Conservation (phyloP, 2,329 filamentous ascomycete species). For the Tolypocladium album region DNA sequence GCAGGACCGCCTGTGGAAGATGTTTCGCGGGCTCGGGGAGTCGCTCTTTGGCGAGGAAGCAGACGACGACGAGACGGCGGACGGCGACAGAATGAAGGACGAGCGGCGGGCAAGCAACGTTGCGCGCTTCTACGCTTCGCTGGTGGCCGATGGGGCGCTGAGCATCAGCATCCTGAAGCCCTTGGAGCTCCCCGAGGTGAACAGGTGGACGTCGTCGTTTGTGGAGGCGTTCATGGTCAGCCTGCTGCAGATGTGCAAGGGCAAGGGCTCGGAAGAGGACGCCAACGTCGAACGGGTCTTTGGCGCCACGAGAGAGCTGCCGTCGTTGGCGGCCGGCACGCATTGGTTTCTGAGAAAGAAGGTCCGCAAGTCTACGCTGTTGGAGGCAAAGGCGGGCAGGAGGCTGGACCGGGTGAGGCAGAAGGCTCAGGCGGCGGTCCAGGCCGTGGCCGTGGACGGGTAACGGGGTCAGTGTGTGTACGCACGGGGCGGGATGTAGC, state of each 20-base stretch:
- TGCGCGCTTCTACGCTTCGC: slow-evolving; percentile 41
- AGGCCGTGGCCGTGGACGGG: slow-evolving; percentile 5
- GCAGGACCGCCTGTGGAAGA: slow-evolving; percentile 75
- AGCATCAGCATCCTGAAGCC: slow-evolving; percentile 47
- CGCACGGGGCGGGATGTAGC: neutral
- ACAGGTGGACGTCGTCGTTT: slow-evolving; percentile 66
- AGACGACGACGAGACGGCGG: slow-evolving; percentile 44
- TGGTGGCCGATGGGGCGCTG: slow-evolving; percentile 35
- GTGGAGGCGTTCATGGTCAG: slow-evolving; percentile 72
- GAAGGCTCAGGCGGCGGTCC: slow-evolving; percentile 20
- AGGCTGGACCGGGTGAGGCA: slow-evolving; percentile 26
- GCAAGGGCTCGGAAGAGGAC: slow-evolving; percentile 38
- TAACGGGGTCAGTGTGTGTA: neutral
- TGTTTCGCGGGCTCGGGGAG: slow-evolving; percentile 81
- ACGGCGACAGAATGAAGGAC: slow-evolving; percentile 34
- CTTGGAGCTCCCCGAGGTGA: slow-evolving; percentile 69
- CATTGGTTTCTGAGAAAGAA: slow-evolving; percentile 72
- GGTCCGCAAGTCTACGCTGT: slow-evolving; percentile 52
- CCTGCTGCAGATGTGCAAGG: slow-evolving; percentile 53
- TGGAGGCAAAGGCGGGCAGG: slow-evolving; percentile 35
- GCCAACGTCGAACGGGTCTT: slow-evolving; percentile 56
- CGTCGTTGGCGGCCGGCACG: slow-evolving; percentile 61
- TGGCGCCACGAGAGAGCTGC: slow-evolving; percentile 48
- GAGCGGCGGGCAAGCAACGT: slow-evolving; percentile 39
- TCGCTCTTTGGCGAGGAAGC: slow-evolving; percentile 55